These are phyloP conservation scores for Boletales sp. DNA, from an alignment of 768 basidiomycete species.

Conservation along the genomic window DNA sequence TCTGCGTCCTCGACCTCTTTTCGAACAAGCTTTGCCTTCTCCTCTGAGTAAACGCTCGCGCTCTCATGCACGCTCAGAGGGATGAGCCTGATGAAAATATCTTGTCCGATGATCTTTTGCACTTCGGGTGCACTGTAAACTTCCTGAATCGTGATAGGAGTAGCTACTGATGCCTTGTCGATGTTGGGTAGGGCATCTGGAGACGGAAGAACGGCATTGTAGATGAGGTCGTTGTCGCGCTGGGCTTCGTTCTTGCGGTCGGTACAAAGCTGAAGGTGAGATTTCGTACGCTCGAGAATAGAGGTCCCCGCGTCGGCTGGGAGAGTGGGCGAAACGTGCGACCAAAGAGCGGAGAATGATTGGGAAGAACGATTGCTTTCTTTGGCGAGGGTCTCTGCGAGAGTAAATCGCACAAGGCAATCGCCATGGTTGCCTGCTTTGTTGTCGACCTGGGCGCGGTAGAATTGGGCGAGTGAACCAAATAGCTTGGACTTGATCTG, in stretches of 20 bases:
- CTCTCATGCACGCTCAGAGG: constrained; percentile 95
- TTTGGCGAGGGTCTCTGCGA: constrained; percentile 78
- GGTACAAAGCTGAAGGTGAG: constrained; percentile 70
- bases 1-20: constrained; percentile 87
- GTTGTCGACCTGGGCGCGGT: constrained; percentile 76
- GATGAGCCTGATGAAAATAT: constrained; percentile 82
- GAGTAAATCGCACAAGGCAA: constrained; percentile 70
- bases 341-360: constrained; percentile 68
- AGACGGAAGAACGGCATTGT: constrained; percentile 84
- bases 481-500: constrained; percentile 94
- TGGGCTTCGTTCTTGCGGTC: constrained; percentile 74
- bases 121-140: constrained; percentile 89
- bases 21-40: constrained; percentile 93
- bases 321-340: constrained; percentile 73
- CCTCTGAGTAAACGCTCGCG: constrained; percentile 95
- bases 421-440: constrained; percentile 82
- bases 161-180: constrained; percentile 80
- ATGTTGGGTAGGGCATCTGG: constrained; percentile 74
- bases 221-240: constrained; percentile 95
- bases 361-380: constrained; percentile 72
- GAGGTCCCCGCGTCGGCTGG: constrained; percentile 82
- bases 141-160: constrained; percentile 89
- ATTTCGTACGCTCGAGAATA: constrained; percentile 79
- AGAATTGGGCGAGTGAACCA: constrained; percentile 79
- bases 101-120: constrained; percentile 90